Base-by-base conservation (phyloP, 768 basidiomycete species). In the Tylopilus sp. region DNA sequence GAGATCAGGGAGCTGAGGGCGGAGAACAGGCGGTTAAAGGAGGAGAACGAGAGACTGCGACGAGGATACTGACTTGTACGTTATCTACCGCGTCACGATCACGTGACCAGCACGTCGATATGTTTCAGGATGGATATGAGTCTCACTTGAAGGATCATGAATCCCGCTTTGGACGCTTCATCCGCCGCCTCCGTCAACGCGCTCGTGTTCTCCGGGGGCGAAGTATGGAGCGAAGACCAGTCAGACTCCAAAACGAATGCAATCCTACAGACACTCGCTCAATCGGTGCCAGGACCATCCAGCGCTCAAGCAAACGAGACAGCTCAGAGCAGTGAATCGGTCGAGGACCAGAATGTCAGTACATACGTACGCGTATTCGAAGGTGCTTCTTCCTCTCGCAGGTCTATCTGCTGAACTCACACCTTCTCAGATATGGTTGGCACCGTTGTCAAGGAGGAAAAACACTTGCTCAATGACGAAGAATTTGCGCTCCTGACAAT, bases 41-140 rank as follows among this genome's bases (percentile, higher is more conserved):
- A 85, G 62, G 87, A 89, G 71, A 89, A 89, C 66, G 75, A 77
- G 64, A 72, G 76, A 58, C 62, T 89, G 59, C 74, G 77, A 50
- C 71, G 79, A 60, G 72, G 73, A 7, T 70, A 71, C 34, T 74
- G 51, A 44, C 9, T 19, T 16, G 24, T 25, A 14, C 16, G 6
- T 16, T 26, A 28, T n/a, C 17, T 12, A 21, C n/a, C 19, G 19
- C 14, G 10, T 25, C 19, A 24, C 19, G 16, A 28, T 55, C 61
- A 62, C 52, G 62, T 63, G 62, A 43, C n/a, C n/a, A n/a, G n/a
- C n/a, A n/a, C n/a, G n/a, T 45, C 53, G 22, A 25, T 41, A 34
- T 9, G 19, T 24, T 19, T 4, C 19, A 21, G 19, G 6, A 13
- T 13, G 22, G 19, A 40, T 40, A 40, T 41, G 22, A 10, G 4